phyloP scores from a whole-genome alignment of 1,284 basidiomycete species.

The Cryptococcus sp. region DNA sequence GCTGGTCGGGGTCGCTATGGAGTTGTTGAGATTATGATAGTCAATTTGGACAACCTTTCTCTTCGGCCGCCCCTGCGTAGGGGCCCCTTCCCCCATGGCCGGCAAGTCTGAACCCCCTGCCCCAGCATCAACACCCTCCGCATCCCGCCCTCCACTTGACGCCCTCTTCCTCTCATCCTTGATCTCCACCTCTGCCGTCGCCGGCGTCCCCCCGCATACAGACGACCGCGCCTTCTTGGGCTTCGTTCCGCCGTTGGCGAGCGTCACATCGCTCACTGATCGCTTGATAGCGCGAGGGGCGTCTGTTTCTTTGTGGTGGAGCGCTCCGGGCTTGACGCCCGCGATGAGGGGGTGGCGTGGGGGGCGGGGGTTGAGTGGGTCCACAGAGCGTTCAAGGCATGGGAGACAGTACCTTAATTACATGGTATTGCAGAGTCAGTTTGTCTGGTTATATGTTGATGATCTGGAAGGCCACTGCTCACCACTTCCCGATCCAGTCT shows the following conservation, averaged over 20 bases:
- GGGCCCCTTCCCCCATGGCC: background rate
- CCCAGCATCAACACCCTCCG: background rate
- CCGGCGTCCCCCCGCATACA: background rate
- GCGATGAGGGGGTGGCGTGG: constrained; percentile 29
- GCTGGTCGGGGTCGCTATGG: constrained; percentile 44
- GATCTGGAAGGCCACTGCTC: too few relatives aligned
- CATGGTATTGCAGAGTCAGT: too few relatives aligned
- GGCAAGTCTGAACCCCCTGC: too few relatives aligned
- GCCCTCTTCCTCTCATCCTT: too few relatives aligned
- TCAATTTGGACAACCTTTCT: constrained; percentile 36
- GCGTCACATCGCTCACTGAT: constrained; percentile 2
- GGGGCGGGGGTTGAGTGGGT: constrained; percentile 28
- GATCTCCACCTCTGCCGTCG: background rate
- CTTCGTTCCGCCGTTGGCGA: background rate
- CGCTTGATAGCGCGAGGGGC: constrained; percentile 2
- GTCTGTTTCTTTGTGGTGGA: constrained; percentile 3
- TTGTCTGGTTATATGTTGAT: background rate
- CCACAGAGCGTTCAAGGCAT: constrained; percentile 27
- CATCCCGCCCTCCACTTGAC: background rate
- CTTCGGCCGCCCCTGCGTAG: constrained; percentile 35
- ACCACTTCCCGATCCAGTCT: constrained; percentile 41
- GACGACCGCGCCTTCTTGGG: constrained; percentile 3
- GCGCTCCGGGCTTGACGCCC: constrained; percentile 27
- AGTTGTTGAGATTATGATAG: constrained; percentile 48
- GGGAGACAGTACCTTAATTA: constrained; percentile 31